phyloP scores from a whole-genome alignment of 2,329 filamentous ascomycete species.

The Beauveria varroae region DNA sequence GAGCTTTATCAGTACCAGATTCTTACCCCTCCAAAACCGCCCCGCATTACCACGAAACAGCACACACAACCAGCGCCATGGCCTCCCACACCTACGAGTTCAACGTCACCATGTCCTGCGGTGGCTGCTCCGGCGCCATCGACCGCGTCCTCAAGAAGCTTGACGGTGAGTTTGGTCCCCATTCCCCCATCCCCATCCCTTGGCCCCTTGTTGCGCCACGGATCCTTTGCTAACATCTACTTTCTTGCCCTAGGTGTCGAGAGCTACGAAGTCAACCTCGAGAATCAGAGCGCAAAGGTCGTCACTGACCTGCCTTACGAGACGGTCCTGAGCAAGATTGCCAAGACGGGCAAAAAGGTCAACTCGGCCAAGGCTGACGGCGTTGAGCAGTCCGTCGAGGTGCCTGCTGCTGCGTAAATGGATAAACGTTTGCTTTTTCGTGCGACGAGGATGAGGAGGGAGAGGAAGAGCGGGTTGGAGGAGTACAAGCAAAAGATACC shows the following conservation, averaged over 20 bases:
- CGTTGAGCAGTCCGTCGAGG: slow-evolving; percentile 43
- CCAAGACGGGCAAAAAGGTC: slow-evolving; percentile 92
- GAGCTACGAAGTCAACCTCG: slow-evolving; percentile 79
- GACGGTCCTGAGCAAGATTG: slow-evolving; percentile 77
- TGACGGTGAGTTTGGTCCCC: slow-evolving; percentile 53
- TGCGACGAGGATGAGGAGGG: neutral
- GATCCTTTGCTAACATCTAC: slow-evolving; percentile 4
- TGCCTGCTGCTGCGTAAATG: slow-evolving; percentile 27
- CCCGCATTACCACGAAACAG: slow-evolving; percentile 4
- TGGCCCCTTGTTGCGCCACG: neutral
- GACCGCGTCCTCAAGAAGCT: slow-evolving; percentile 89
- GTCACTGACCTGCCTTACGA: slow-evolving; percentile 67
- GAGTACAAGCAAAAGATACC: neutral
- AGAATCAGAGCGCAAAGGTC: slow-evolving; percentile 75
- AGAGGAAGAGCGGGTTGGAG: neutral
- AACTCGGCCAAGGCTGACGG: slow-evolving; percentile 70
- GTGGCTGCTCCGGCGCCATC: slow-evolving; percentile 91
- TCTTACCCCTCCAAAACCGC: neutral
- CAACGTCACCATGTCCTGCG: slow-evolving; percentile 87
- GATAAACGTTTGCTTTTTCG: no score
- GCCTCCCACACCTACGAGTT: slow-evolving; percentile 80
- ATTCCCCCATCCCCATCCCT: no score
- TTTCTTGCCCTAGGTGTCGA: slow-evolving; percentile 59
- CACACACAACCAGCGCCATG: slow-evolving; percentile 59
- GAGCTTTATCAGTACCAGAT: neutral